Conservation (phyloP, 1,284 basidiomycete species). For the Ceratobasidium papillatum region DNA sequence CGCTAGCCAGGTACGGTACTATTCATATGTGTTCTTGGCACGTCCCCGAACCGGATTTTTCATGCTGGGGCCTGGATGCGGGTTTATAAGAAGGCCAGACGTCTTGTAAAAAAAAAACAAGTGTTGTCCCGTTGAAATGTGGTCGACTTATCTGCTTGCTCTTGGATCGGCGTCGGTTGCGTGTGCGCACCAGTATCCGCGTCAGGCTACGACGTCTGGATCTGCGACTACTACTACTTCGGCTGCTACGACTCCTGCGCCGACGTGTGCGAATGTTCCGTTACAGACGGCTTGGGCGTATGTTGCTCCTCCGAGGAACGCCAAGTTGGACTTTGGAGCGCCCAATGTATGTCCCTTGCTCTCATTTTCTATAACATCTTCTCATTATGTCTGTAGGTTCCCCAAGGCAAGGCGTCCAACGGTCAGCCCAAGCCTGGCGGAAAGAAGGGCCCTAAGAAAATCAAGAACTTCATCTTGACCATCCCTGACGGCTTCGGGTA, state of each 20-base stretch:
- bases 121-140: not conserved
- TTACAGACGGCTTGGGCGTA: conserved; percentile 38
- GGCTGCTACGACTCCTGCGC: not conserved
- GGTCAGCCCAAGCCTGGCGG: conserved; percentile 39
- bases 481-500: conserved; percentile 50
- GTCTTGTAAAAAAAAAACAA: not conserved
- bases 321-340: conserved; percentile 37
- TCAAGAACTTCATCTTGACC: conserved; percentile 47
- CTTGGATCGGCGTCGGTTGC: conserved; percentile 29
- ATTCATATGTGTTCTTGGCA: conserved; percentile 14
- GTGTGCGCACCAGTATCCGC: conserved; percentile 32
- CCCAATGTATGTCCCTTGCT: conserved; percentile 12
- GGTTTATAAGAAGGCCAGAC: not conserved
- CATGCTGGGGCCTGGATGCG: not conserved
- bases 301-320: conserved; percentile 37
- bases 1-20: conserved; percentile 1
- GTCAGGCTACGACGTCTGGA: conserved; percentile 9
- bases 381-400: not conserved
- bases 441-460: conserved; percentile 19
- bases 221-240: not conserved
- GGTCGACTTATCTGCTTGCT: conserved; percentile 26
- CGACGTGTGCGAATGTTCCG: conserved; percentile 23
- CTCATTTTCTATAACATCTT: not conserved
- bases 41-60: not conserved
- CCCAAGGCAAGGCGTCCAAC: conserved; percentile 38